phyloP scores from a whole-genome alignment of 495 filamentous ascomycete species.

The Hypomontagnella submonticulosa region DNA sequence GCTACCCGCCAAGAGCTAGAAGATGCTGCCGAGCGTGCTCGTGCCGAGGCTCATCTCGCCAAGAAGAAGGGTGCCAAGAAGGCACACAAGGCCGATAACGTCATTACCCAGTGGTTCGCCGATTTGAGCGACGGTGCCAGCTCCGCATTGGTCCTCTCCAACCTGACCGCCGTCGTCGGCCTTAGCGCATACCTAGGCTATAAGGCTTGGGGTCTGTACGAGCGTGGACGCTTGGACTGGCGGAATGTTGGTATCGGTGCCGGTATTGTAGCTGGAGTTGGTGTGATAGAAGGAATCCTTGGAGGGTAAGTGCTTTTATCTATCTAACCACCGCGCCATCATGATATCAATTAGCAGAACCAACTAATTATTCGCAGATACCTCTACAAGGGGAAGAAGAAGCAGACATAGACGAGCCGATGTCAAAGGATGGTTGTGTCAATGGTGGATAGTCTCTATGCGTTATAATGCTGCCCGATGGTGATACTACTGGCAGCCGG shows the following conservation, averaged over 20 bases:
- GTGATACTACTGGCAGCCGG: neutral
- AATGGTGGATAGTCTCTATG: conserved; percentile 5
- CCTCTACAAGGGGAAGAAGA: conserved; percentile 54
- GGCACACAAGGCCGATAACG: conserved; percentile 52
- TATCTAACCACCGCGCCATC: neutral
- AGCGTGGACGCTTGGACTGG: conserved; percentile 75
- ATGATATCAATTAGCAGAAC: neutral
- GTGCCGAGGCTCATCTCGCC: conserved; percentile 59
- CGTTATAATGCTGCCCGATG: conserved; percentile 19
- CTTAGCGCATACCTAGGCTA: conserved; percentile 59
- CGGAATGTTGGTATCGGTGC: conserved; percentile 73
- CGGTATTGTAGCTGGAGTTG: conserved; percentile 55
- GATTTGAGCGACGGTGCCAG: conserved; percentile 48
- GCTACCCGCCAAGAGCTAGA: conserved; percentile 61
- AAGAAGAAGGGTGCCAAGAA: conserved; percentile 62
- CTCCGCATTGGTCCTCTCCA: conserved; percentile 52
- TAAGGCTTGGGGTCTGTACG: conserved; percentile 63
- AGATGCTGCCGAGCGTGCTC: conserved; percentile 53
- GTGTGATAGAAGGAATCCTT: conserved; percentile 55
- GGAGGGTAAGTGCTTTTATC: conserved; percentile 46
- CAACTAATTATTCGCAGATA: conserved; percentile 43
- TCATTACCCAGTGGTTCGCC: conserved; percentile 51
- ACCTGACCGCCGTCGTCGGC: conserved; percentile 56
- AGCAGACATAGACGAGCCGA: conserved; percentile 44
- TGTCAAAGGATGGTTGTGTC: conserved; percentile 1